phyloP scores from a whole-genome alignment of 306 rosid species.

The Corylus americana region DNA sequence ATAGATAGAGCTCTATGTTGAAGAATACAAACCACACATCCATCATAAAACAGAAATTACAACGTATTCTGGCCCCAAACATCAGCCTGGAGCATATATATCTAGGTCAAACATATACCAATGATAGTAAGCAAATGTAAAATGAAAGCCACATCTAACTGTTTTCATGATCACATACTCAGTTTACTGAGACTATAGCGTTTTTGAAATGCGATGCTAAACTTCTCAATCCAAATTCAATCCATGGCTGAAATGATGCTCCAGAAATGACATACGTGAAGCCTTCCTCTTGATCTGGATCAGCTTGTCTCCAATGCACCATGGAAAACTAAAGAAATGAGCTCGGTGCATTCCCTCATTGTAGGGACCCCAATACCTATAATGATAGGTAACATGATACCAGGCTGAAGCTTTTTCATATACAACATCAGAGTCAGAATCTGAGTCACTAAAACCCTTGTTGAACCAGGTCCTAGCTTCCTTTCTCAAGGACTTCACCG shows the following conservation, averaged over 20 bases:
- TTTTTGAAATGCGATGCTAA: background rate
- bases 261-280: background rate
- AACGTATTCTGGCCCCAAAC: background rate
- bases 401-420: slow-evolving; percentile 53
- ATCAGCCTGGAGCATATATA: background rate
- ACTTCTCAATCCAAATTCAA: background rate
- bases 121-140: background rate
- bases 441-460: slow-evolving; percentile 8
- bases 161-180: background rate
- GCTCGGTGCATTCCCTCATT: slow-evolving; percentile 29
- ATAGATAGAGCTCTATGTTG: no score
- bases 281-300: slow-evolving; percentile 29
- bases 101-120: background rate
- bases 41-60: background rate
- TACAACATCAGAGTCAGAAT: background rate
- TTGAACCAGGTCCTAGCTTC: slow-evolving; percentile 41
- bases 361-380: slow-evolving; percentile 35
- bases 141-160: background rate
- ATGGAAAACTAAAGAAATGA: slow-evolving; percentile 45
- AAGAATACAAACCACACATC: no score
- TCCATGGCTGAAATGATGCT: background rate
- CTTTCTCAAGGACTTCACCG: slow-evolving; percentile 46
- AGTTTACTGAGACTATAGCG: no score
- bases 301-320: slow-evolving; percentile 43
- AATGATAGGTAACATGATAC: slow-evolving; percentile 50